A percentile compares a stretch with the other conserved stretches of the same genome.
phyloP scores from a whole-genome alignment of 805 yeast genomes.

The Saccharomycopsis fibuligera region DNA sequence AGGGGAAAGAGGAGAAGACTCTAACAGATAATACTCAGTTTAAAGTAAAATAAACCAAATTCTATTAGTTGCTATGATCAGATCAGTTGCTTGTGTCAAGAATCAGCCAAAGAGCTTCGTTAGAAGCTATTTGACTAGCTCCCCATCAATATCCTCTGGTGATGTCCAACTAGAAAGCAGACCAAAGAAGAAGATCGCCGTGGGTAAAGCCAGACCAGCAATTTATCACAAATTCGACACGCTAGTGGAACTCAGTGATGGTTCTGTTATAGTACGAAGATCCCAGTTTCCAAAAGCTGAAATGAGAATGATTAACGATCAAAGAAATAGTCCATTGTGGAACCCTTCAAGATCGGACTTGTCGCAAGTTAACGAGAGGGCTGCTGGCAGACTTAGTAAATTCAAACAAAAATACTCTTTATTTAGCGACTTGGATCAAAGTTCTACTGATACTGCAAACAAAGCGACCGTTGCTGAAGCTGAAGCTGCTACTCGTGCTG shows the following conservation, averaged over 20 bases:
- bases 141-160: constrained; percentile 15
- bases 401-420: constrained; percentile 62
- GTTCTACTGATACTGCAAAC: constrained; percentile 11
- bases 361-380: constrained; percentile 68
- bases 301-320: constrained; percentile 79
- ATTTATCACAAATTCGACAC: constrained; percentile 88
- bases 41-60: no score
- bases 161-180: constrained; percentile 30
- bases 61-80: no score
- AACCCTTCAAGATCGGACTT: constrained; percentile 79
- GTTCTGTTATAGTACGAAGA: constrained; percentile 77
- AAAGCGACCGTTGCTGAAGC: constrained; percentile 15
- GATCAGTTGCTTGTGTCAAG: no score
- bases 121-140: constrained; percentile 16
- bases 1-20: no score
- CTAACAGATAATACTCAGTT: no score
- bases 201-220: constrained; percentile 91
- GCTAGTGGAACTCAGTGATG: constrained; percentile 86
- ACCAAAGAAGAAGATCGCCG: constrained; percentile 59
- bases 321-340: constrained; percentile 83
- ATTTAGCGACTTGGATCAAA: constrained; percentile 35
- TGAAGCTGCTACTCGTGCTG: constrained; percentile 2
- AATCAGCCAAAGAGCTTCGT: no score
- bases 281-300: constrained; percentile 88
- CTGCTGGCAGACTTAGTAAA: constrained; percentile 72